Evolutionary conservation across 257 asterid species (phyloP), one percentile per base, ranked within the genome.

Genomic region (Jaltomata sinuosa): DNA sequence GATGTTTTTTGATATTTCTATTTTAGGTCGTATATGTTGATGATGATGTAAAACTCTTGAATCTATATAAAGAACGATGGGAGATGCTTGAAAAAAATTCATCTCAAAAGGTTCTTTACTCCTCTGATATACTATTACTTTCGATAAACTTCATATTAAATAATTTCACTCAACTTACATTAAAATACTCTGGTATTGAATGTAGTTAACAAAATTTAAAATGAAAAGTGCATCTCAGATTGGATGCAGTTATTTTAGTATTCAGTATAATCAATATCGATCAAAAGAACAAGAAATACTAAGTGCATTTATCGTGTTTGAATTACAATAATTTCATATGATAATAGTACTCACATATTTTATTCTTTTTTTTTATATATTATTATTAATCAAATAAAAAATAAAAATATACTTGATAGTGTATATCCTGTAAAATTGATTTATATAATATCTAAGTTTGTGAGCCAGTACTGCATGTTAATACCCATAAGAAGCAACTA

Each of bases 1-100:
- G 45, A 79, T 22, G 34, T 52, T 50, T 22, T 36, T 68, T 84
- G 40, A 79, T 84, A 82, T 78, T 84, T 12, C 80, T 36, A 36
- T 83, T 79, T 85, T 88, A 92, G 94, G 67, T 92, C 85, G 5
- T 69, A 32, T 92, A 92, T 47, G 91, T 87, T 79, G 94, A 92
- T 54, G 83, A 84, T 64, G 91, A 89, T 61, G 76, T 54, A 47
- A 94, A 92, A 86, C 71, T 55, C 53, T 80, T 92, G 89, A 86
- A 92, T 84, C 91, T 92, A 40, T 78, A 59, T 45, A 45, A 8
- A 45, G 50, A 45, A 45, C 12, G 1, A 45, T 45, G 3, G 50
- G 50, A 45, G 50, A 8, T 45, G 11, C 50, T 45, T 45, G 3
- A 45, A 45, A 12, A 45, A 12, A 9, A 45, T 45, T 45, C 2